Conservation (phyloP, 345 rosid genomes). For the Fremontodendron californicum region DNA sequence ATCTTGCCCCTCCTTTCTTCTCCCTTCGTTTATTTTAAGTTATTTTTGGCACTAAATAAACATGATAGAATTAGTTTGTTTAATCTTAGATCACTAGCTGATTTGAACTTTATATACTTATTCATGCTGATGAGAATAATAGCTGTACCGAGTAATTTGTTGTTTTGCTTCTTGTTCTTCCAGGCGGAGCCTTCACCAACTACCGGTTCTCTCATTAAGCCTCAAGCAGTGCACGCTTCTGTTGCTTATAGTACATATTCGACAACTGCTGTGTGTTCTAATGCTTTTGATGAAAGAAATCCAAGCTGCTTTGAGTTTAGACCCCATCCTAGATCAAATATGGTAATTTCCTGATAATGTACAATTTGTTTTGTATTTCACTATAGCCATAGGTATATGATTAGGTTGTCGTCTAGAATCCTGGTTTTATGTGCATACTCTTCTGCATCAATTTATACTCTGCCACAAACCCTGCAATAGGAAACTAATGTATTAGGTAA, state of each 20-base stretch:
- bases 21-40: constrained; percentile 1
- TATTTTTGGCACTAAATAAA: constrained; percentile 7
- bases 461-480: not conserved
- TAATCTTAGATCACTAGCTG: constrained; percentile 14
- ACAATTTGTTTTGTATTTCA: not conserved
- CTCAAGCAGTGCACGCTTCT: constrained; percentile 43
- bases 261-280: constrained; percentile 36
- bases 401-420: not conserved
- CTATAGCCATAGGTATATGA: not conserved
- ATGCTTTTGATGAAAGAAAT: constrained; percentile 41
- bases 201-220: constrained; percentile 76
- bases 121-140: constrained; percentile 18
- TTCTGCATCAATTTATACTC: not conserved
- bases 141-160: constrained; percentile 10
- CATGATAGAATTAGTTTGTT: constrained; percentile 13
- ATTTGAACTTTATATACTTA: constrained; percentile 12
- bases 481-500: not conserved
- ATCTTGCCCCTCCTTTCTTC: not conserved
- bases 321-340: constrained; percentile 59
- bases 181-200: constrained; percentile 98
- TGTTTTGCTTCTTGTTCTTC: constrained; percentile 31
- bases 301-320: constrained; percentile 70
- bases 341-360: constrained; percentile 45
- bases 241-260: constrained; percentile 35
- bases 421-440: not conserved